phyloP scores from a whole-genome alignment of 1,139 yeast species.

The Kodamaea derodonti region DNA sequence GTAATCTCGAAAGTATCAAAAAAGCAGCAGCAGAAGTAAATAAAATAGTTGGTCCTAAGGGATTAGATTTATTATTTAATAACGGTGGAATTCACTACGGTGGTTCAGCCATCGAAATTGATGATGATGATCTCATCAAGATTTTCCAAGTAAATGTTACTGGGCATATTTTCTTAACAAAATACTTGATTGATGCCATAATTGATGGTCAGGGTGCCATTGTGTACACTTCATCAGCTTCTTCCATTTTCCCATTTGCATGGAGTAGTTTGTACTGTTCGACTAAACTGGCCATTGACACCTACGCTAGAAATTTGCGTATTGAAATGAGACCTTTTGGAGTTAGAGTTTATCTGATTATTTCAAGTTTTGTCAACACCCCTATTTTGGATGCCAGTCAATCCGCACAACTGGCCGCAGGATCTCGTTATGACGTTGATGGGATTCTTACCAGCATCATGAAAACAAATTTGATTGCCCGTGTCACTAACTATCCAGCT shows the following conservation, averaged over 20 bases:
- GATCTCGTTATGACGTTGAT: conserved; percentile 25
- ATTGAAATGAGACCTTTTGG: conserved; percentile 32
- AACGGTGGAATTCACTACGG: conserved; percentile 31
- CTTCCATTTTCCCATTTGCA: conserved; percentile 32
- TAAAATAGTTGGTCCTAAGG: conserved; percentile 20
- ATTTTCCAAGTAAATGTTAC: conserved; percentile 32
- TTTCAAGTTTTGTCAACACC: conserved; percentile 42
- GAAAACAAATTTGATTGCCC: conserved; percentile 25
- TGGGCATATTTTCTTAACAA: conserved; percentile 38
- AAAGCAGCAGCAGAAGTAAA: conserved; percentile 18
- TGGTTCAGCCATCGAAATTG: conserved; percentile 33
- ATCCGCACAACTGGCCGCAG: conserved; percentile 7
- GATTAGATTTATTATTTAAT: conserved; percentile 29
- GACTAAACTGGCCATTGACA: conserved; percentile 31
- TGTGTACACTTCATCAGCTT: conserved; percentile 37
- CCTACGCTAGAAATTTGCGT: conserved; percentile 21
- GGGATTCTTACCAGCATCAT: conserved; percentile 26
- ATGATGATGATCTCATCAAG: conserved; percentile 20
- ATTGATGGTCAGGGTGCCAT: conserved; percentile 34
- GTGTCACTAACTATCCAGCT: conserved; percentile 23
- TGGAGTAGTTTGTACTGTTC: conserved; percentile 34
- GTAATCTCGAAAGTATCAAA: conserved; percentile 25
- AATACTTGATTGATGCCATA: conserved; percentile 26
- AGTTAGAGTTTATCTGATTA: conserved; percentile 33
- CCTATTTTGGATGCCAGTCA: conserved; percentile 23